Base-by-base conservation (phyloP, 164 flowering plant genomes). In the Berberis thunbergii region DNA sequence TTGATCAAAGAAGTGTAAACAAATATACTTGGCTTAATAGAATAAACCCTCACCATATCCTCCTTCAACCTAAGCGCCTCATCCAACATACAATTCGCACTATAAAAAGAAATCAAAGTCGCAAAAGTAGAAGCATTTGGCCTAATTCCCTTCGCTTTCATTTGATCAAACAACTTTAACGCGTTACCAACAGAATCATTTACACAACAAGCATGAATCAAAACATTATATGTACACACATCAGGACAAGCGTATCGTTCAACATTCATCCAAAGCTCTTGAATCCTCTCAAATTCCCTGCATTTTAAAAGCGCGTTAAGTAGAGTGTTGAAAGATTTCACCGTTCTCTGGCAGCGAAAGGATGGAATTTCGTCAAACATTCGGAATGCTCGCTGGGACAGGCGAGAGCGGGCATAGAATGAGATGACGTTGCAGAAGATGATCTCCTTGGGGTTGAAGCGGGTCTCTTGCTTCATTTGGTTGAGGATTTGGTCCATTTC, bases 141-240 rank as follows among this genome's bases (percentile, higher is more conserved):
- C 43, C 9, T 12, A 45, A 87, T 64, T 42, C 84, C 81, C 54
- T 66, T 82, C 3, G n/a, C 63, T 4, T 7, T 71, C 94, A 87
- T 89, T 80, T 82, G 87, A 65, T 78, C 87, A 60, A 91, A 83
- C 82, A 86, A 59, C 2, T 69, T 62, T 74, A 80, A 63, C 1
- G 87, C 94, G 66, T 68, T 62, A 48, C 67, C 78, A 57, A 83
- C 59, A 63, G 71, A 68, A 13, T 71, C 67, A 46, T 49, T 61
- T 45, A 41, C 10, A 54, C 76, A 72, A 57, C 75, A 74, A 42
- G 76, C 84, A 63, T 78, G 69, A 4, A 91, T 91, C 88, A 85
- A 56, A n/a, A 84, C 65, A 65, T 91, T 91, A 70, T 73, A 87
- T n/a, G 84, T 85, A 61, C 94, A 85, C 1, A 75, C 80, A 79